Base-by-base conservation (phyloP, 345 rosid genomes). In the Pistacia atlantica region DNA sequence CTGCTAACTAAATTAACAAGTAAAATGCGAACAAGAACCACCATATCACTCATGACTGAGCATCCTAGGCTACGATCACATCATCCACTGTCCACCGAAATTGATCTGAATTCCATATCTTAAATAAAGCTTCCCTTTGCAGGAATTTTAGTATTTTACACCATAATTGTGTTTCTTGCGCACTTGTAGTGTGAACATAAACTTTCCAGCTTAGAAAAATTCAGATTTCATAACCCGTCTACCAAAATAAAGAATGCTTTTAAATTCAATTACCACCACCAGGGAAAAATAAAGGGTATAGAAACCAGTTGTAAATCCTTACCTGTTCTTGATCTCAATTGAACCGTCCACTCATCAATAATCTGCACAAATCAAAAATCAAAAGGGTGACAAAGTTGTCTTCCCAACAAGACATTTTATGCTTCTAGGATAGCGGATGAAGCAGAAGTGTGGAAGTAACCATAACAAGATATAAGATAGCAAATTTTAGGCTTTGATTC, bases 261-360 rank as follows among this genome's bases (percentile, higher is more conserved):
- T 52, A 55, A 2, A 52, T 5, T 55, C 46, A 1, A 7, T 37
- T 22, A 22, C 22, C 18, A 13, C 35, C 63, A 51, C 28, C 69
- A 62, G 7, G 12, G 37, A 62, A 38, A 38, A 57, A 3, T 31
- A 31, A 11, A 63, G 42, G 33, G n/a, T 28, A 49, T 8, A 12
- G 25, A 74, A 61, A 49, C 16, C 69, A 33, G 69, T 52, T 13
- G 22, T 28, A 42, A 54, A 73, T 22, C 42, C 60, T 80, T 83
- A 89, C 98, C 90, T 78, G 87, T 83, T 85, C 90, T 87, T 33
- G 96, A 77, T 81, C 89, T 85, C 79, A 95, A 89, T 85, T 90
- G 98, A 78, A 31, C 76, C 25, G 91, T 90, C 99, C 99, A 93
- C 77, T 95, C 98, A 63, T 95, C 91, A 65, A 90, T 87, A 46